Evolutionary conservation across 768 basidiomycete species (phyloP), one percentile per base, ranked within the genome.

Genomic region (Ramaria sp.): DNA sequence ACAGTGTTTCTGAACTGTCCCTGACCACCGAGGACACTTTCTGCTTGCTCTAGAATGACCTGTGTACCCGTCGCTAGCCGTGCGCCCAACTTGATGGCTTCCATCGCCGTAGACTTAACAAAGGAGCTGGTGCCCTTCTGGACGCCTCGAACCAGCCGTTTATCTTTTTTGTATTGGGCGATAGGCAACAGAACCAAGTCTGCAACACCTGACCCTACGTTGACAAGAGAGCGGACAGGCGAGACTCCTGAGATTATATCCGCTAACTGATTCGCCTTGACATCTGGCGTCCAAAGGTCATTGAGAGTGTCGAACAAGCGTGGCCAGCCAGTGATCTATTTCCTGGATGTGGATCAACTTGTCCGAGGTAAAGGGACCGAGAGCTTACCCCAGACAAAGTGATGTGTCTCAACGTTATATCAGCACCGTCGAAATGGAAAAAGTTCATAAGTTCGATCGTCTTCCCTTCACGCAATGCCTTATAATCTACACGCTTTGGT

Each of bases 361-460:
- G 30, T 22, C 1, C 38, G 22, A 39, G 22, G 15, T 24, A 31
- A 7, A 48, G 34, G 5, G 3, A 43, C 10, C 34, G 34, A 37
- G 13, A 13, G 76, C 91, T 66, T 68, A 97, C 94, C 31, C 96
- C 96, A 59, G 86, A 82, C 33, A 98, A 68, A 17, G 90, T 91
- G 61, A 98, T 86, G 65, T 96, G 93, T 57, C 96, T 78, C 53
- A 99, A 70, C 0, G 93, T 96, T 92, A 99, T 98, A 69, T 97
- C 96, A 3, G 95, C 89, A 0, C 91, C 94, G 63, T 98, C 96
- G 62, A 98, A 99, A 71, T 98, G 94, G 84, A 99, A 99, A 70
- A 99, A 98, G 67, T 99, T 99, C 95, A 99, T 98, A 47, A 99
- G 71, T 66, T 99, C 96, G 59, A 95, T 95, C 0, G 92, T 93